These are phyloP conservation scores for Tillandsia fasciculata DNA, from an alignment of 176 grass and related monocot species.

Conservation along the genomic window DNA sequence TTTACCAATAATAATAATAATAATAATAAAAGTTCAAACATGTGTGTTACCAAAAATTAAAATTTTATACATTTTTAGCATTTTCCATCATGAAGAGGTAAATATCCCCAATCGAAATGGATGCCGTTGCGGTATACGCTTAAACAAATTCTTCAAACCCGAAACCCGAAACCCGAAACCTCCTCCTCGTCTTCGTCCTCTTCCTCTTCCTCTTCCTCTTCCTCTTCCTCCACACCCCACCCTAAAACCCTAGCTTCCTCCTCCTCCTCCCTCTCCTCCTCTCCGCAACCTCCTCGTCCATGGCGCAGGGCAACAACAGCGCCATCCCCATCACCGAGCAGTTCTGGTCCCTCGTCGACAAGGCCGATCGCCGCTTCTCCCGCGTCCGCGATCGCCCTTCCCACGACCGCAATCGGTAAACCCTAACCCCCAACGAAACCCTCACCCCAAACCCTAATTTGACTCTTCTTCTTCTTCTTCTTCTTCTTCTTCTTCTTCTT, in stretches of 20 bases:
- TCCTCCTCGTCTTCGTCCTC: not conserved
- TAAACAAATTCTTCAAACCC: too few species aligned
- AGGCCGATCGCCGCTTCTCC: constrained; percentile 18
- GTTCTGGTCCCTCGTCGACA: constrained; percentile 7
- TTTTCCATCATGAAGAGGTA: too few species aligned
- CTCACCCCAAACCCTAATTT: not conserved
- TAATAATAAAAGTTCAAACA: too few species aligned
- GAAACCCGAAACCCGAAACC: too few species aligned
- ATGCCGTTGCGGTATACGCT: too few species aligned
- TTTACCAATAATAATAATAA: too few species aligned
- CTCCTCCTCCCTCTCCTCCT: not conserved
- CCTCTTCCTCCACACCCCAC: not conserved
- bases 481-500: not conserved
- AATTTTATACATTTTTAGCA: too few species aligned
- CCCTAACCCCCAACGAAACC: not conserved
- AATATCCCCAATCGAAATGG: too few species aligned
- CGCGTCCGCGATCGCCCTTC: constrained; percentile 11
- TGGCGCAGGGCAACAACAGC: not conserved
- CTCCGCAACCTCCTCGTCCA: not conserved
- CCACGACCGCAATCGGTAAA: not conserved
- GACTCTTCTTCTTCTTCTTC: not conserved
- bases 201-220: not conserved
- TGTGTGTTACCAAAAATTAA: too few species aligned
- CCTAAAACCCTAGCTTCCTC: not conserved
- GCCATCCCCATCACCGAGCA: not conserved